Evolutionary conservation across 192 early-diverging fungal genomes (phyloP), one percentile per base, ranked within the genome.

Genomic region (Coemansia sp.): DNA sequence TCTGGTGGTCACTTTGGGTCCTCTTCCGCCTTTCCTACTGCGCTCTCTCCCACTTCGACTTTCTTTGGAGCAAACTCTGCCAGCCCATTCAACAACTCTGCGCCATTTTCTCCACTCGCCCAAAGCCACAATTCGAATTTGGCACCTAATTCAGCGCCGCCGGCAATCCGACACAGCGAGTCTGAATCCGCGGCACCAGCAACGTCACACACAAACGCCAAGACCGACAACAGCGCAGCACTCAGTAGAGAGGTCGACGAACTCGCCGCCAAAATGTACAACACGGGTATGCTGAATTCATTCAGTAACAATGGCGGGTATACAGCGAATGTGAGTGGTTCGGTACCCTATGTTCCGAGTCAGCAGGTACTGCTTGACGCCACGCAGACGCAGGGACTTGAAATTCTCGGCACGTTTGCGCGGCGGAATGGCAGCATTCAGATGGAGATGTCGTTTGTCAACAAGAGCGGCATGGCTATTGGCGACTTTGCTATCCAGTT

Each of bases 401-500:
- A 86, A 70, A 82, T 86, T 51, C 73, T 78, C 20, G 85, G 86
- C n/a, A 76, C 82, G 10, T 86, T 92, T 80, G 81, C 85, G 34
- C 84, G 86, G 7, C 86, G 90, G 46, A 68, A 73, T 38, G 90
- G 91, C 18, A 71, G 80, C 41, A 64, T 91, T 41, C 89, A 78
- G 43, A 78, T 93, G 86, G 91, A 93, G 40, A 59, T 93, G 71
- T 70, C 74, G 42, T 86, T 93, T 73, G 59, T 71, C 22, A 93
- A 93, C 83, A 82, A 76, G 49, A 74, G 80, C 42, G 24, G 63
- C 10, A 70, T 80, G 44, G 41, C 88, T 2, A 71, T 93, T 42
- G 72, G 75, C 22, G 88, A 89, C 71, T 89, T 90, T 83, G 92
- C 90, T 1, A 91, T 93, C 24, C 89, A 91, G 70, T 92, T 93